Base-by-base conservation (phyloP, 768 basidiomycete genomes). In the Chlorophyllum brunneum region DNA sequence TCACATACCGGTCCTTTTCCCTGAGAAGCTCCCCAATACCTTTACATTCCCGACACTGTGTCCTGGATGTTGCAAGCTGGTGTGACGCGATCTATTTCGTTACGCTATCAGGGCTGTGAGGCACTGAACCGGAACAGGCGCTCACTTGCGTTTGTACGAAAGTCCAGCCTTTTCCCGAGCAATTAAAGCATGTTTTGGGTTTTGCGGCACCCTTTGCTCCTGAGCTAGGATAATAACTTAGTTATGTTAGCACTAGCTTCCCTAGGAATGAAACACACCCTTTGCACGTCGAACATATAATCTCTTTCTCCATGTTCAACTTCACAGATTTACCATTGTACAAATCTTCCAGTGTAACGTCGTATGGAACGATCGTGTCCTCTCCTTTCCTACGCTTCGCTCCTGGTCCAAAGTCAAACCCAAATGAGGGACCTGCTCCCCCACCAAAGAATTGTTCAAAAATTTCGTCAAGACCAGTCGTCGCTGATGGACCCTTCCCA, bases 281-380 rank as follows among this genome's bases (percentile, higher is more conserved):
- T 65, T 84, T 85, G 67, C 95, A 98, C 10, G 71, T 68, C 11
- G 73, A 74, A 66, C 95, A 98, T 2, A 89, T 70, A 7, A 86
- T 70, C 63, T 92, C 85, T 61, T 91, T 86, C 69, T 95, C 93
- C 75, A 97, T 81, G 59, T 83, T 89, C 74, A 98, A 83, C 64
- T 85, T 89, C 51, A 94, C 85, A 8, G 78, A 80, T 68, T 94
- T 95, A 26, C 95, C 95, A 51, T 87, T 89, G 69, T 92, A 98
- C 18, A 95, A 72, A 65, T 98, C 95, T 68, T 97, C 95, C 26
- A 98, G 76, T 4, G 89, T 86, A 48, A 95, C 89, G 34, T 90
- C 78, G 65, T 95, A 88, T 3, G 84, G 81, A 57, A 92, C 83
- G 40, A 85, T 73, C 18, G 85, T 80, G 64, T 94, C 85, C 59